These are phyloP conservation scores for Rhizopogon salebrosus DNA, from an alignment of 768 basidiomycete species.

Conservation along the genomic window DNA sequence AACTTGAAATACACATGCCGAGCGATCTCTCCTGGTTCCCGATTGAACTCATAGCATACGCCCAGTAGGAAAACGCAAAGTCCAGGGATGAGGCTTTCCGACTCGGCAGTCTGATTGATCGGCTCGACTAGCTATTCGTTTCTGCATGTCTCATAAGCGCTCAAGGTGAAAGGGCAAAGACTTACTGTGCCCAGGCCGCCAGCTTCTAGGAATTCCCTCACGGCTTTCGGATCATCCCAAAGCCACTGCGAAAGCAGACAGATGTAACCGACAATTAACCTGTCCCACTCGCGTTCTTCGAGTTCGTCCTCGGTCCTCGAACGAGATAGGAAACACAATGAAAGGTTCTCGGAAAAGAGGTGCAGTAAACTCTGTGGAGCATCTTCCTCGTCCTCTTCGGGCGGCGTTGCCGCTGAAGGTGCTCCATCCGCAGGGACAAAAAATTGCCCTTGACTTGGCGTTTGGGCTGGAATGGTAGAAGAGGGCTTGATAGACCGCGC, in stretches of 20 bases:
- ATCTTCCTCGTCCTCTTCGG: conserved; percentile 51
- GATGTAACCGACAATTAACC: conserved; percentile 82
- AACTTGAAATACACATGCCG: conserved; percentile 44
- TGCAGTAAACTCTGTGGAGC: conserved; percentile 72
- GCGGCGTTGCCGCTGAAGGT: conserved; percentile 27
- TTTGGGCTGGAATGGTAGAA: conserved; percentile 24
- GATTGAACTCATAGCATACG: conserved; percentile 93
- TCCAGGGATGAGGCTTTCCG: conserved; percentile 83
- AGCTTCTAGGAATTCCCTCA: conserved; percentile 84
- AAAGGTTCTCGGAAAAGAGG: conserved; percentile 85
- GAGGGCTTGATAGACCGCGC: conserved; percentile 63
- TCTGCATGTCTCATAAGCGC: background rate
- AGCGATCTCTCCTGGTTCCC: conserved; percentile 94
- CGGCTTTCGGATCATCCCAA: conserved; percentile 90
- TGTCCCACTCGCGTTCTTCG: conserved; percentile 86
- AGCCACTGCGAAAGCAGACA: conserved; percentile 86
- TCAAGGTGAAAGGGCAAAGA: conserved; percentile 10
- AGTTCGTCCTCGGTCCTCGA: conserved; percentile 48
- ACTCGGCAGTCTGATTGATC: conserved; percentile 84
- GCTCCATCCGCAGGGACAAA: conserved; percentile 75
- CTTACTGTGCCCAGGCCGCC: conserved; percentile 88
- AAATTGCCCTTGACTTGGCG: conserved; percentile 39
- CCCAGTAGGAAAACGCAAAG: conserved; percentile 90
- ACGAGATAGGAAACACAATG: conserved; percentile 77
- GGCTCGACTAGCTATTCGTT: conserved; percentile 80